phyloP scores from a whole-genome alignment of 441 rosid species.

The Viola pubescens region DNA sequence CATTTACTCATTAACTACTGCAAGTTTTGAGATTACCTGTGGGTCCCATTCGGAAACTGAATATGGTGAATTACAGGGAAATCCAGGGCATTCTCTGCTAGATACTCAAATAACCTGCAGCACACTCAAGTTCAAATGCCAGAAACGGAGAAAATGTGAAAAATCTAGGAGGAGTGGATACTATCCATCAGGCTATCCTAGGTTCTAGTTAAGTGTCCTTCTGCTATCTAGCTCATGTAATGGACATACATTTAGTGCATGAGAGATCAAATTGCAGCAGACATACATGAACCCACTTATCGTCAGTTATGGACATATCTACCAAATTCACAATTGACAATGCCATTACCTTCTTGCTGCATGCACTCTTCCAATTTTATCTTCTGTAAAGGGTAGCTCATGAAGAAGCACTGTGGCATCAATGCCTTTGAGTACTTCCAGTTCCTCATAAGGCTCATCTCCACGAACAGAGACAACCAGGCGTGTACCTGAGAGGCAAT shows the following conservation, averaged over 20 bases:
- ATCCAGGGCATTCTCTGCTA: constrained; percentile 49
- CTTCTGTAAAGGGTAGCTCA: constrained; percentile 61
- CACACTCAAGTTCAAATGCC: constrained; percentile 11
- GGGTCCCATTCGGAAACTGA: constrained; percentile 57
- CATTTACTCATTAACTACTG: constrained; percentile 5
- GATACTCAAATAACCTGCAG: constrained; percentile 78
- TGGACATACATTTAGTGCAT: too few relatives aligned
- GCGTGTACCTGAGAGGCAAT: constrained; percentile 57
- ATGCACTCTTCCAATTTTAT: constrained; percentile 74
- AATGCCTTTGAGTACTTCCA: constrained; percentile 58
- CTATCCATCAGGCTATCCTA: background rate
- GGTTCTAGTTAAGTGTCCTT: background rate
- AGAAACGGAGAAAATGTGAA: background rate
- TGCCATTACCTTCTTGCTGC: constrained; percentile 78
- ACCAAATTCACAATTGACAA: constrained; percentile 3
- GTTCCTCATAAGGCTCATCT: constrained; percentile 64
- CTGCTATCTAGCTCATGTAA: background rate
- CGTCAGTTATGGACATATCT: too few relatives aligned
- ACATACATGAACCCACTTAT: too few relatives aligned
- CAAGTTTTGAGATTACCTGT: constrained; percentile 45
- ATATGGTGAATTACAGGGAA: constrained; percentile 94
- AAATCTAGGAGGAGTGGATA: background rate
- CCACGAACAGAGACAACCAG: constrained; percentile 81
- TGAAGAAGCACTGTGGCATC: constrained; percentile 89
- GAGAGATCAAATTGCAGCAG: too few relatives aligned